phyloP scores from a whole-genome alignment of 2,329 filamentous ascomycete genomes.

The Diaporthe caulivora region DNA sequence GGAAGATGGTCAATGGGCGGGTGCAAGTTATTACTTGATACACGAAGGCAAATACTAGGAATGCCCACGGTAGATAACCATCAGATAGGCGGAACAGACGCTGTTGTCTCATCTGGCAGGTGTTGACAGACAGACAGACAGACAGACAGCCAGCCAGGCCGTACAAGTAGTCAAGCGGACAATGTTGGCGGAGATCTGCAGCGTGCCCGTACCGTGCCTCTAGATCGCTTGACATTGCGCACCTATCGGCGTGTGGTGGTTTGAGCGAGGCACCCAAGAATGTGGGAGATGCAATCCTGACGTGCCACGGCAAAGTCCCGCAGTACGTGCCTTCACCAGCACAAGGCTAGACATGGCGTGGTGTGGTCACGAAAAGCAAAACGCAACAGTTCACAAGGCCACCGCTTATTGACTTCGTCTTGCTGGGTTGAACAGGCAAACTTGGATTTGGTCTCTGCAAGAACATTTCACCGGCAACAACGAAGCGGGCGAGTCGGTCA shows the following conservation, averaged over 20 bases:
- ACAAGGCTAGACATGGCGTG: not conserved
- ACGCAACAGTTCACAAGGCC: not conserved
- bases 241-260: too few species aligned
- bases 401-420: not conserved
- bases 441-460: constrained; percentile 27
- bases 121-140: too few species aligned
- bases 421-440: constrained; percentile 17
- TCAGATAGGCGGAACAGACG: too few species aligned
- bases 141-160: too few species aligned
- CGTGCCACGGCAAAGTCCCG: too few species aligned
- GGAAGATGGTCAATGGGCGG: not conserved
- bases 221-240: too few species aligned
- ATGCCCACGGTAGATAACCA: not conserved
- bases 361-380: not conserved
- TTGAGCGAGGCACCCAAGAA: too few species aligned
- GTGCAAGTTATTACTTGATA: too few species aligned
- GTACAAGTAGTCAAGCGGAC: too few species aligned
- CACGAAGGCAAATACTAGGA: too few species aligned
- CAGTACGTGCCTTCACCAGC: not conserved
- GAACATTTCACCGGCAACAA: constrained; percentile 30
- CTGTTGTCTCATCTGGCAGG: too few species aligned
- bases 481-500: constrained; percentile 29
- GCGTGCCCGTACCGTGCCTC: not conserved
- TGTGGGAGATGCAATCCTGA: not conserved
- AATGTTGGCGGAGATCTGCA: too few species aligned